Base-by-base conservation (phyloP, 1,284 basidiomycete genomes). In the Trametes hirsuta region DNA sequence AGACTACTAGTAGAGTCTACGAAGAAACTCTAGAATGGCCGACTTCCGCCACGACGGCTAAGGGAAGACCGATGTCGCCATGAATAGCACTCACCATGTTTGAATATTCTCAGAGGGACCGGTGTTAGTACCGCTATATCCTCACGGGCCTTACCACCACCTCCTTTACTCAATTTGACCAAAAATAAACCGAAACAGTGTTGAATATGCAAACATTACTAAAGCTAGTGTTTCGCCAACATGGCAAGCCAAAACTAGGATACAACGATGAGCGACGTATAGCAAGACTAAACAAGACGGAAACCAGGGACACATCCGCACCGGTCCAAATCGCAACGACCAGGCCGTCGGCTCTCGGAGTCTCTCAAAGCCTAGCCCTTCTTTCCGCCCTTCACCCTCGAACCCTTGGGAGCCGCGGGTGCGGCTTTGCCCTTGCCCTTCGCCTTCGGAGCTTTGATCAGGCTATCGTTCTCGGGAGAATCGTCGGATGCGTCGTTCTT, bases 391-490 rank as follows among this genome's bases (percentile, higher is more conserved):
- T 66, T 72, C 14, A 63, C 67, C 58, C 71, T 74, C 14, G 48
- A 10, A 6, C 59, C 45, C 34, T 35, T 36, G 35, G 48, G 12
- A 30, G 62, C 42, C 1, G 55, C 58, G 2, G 66, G 42, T 34
- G 56, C 53, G 4, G 52, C 58, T 48, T 66, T 67, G 22, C 66
- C 68, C 58, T 76, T 77, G 9, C 74, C 70, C 61, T 78, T 79
- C 53, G 76, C 56, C 66, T 68, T 71, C 47, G 67, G 56, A 3
- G 59, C 76, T 70, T 83, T 83, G 68, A 86, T 82, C 48, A 86
- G 70, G 65, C 79, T 82, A 69, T 86, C 84, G 62, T 81, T 79
- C 47, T 69, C 71, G 22, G 80, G 68, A 58, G 81, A 79, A 41
- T 80, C 78, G 35, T 73, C 71, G 3, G 60, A 58, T 0, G 53